Evolutionary conservation across 1,284 basidiomycete genomes (phyloP).

Genomic region (Cryptococcus floricola): DNA sequence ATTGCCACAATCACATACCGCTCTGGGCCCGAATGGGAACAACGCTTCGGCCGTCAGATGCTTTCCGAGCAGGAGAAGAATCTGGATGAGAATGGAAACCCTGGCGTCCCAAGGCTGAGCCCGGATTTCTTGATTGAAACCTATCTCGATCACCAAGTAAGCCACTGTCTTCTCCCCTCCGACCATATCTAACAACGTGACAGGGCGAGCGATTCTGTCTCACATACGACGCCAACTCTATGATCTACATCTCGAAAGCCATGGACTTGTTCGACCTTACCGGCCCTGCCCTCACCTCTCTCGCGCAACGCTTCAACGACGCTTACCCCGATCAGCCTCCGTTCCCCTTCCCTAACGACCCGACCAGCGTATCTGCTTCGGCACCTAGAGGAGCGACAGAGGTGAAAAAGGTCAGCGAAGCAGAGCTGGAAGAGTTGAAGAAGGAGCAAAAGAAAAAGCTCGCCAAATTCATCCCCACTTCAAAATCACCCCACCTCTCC

Average conservation of each 20-base stretch:
- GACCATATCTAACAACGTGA: neutral
- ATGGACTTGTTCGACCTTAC: slow-evolving; percentile 99
- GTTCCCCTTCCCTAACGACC: slow-evolving; percentile 45
- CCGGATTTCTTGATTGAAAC: slow-evolving; percentile 99
- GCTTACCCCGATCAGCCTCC: slow-evolving; percentile 39
- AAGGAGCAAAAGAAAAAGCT: slow-evolving; percentile 16
- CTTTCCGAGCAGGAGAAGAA: slow-evolving; percentile 38
- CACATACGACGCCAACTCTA: slow-evolving; percentile 98
- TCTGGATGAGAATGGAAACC: slow-evolving; percentile 19
- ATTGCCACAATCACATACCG: slow-evolving; percentile 99
- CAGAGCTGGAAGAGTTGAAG: neutral
- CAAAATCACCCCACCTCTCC: slow-evolving; percentile 65
- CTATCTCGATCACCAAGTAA: slow-evolving; percentile 91
- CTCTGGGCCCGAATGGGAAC: slow-evolving; percentile 98
- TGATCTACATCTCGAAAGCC: slow-evolving; percentile 97
- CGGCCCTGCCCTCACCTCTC: slow-evolving; percentile 64
- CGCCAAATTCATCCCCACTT: slow-evolving; percentile 55
- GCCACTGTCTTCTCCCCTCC: slow-evolving; percentile 2
- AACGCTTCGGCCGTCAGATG: slow-evolving; percentile 76
- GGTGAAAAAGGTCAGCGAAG: slow-evolving; percentile 58
- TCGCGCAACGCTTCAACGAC: slow-evolving; percentile 52
- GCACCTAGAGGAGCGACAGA: slow-evolving; percentile 17
- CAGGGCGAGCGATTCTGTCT: slow-evolving; percentile 93
- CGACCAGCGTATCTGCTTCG: slow-evolving; percentile 29
- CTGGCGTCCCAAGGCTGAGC: slow-evolving; percentile 66